Evolutionary conservation across 805 yeast genomes (phyloP).

Genomic region (Saccharomycodes ludwigii): DNA sequence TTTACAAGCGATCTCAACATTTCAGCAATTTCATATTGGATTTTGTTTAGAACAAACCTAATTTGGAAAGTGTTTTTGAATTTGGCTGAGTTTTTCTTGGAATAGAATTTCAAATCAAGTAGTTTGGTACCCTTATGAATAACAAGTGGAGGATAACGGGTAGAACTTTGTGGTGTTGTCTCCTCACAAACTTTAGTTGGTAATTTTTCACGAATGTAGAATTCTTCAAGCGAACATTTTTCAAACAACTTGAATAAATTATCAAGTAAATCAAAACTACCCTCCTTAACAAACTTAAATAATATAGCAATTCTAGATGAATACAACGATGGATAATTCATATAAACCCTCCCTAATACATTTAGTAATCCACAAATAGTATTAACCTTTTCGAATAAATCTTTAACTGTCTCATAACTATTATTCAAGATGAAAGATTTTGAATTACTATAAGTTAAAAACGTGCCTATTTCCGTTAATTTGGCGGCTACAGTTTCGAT

Average conservation of each 20-base stretch:
- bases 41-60: slow-evolving; percentile 35
- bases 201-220: slow-evolving; percentile 32
- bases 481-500: too few relatives aligned
- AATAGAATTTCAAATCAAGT: too few relatives aligned
- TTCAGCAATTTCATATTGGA: slow-evolving; percentile 33
- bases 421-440: too few relatives aligned
- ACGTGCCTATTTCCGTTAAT: too few relatives aligned
- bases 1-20: slow-evolving; percentile 32
- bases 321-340: slow-evolving; percentile 40
- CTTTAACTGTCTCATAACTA: slow-evolving; percentile 8
- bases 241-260: slow-evolving; percentile 35
- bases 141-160: slow-evolving; percentile 29
- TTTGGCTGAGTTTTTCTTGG: slow-evolving; percentile 44
- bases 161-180: slow-evolving; percentile 27
- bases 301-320: slow-evolving; percentile 27
- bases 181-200: slow-evolving; percentile 36
- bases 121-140: slow-evolving; percentile 26
- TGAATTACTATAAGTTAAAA: too few relatives aligned
- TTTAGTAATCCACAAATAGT: slow-evolving; percentile 32
- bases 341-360: slow-evolving; percentile 42
- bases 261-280: slow-evolving; percentile 29
- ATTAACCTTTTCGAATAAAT: slow-evolving; percentile 18
- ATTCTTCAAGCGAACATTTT: slow-evolving; percentile 47
- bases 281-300: slow-evolving; percentile 15
- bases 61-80: slow-evolving; percentile 50